Base-by-base conservation (phyloP, 75 land plant species). In the Cryptomeria japonica region DNA sequence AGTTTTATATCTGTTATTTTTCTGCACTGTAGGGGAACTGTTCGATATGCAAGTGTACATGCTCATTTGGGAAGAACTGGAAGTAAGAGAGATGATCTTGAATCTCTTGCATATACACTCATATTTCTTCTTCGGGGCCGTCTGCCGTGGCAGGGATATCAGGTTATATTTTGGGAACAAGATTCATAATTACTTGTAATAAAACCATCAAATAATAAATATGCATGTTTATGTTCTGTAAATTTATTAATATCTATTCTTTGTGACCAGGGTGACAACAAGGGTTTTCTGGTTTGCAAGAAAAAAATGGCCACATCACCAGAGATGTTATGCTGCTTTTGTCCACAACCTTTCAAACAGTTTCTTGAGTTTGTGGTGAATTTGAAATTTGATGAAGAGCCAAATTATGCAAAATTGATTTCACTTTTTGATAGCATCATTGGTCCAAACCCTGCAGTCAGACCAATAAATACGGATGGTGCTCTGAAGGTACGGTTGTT, bases 111-210 rank as follows among this genome's bases (percentile, higher is more conserved):
- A 32, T 98, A 98, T 75, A 98, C 99, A 6, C 90, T 98, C 46
- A 96, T 98, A 19, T 98, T 98, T 90, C 94, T 98, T 84, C 96
- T 94, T 44, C 91, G 96, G 39, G 99, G 99, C 61, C 94, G 97
- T 85, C 89, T 98, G 58, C 99, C 99, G 14, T 98, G 99, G 99
- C 98, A 98, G 87, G 98, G 99, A 49, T 98, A 95, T 89, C 99
- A 98, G 99, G 99, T 96, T 86, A 3, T 79, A 44, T 42, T 64
- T 5, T 25, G 85, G 56, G 61, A 18, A 44, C 38, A 38, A 18
- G 19, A 19, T 64, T 42, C 31, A 3, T 42, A 32, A 44, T 42
- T 72, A 16, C 19, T 16, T 61, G 64, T 61, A 55, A 73, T 47
- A 1, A 76, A 78, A 19, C 19, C 42, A 46, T 88, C 36, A 18